A percentile compares a stretch with the other conserved stretches of the same genome.
phyloP scores from a whole-genome alignment of 1,284 basidiomycete species.

The Heliocybe sulcata region DNA sequence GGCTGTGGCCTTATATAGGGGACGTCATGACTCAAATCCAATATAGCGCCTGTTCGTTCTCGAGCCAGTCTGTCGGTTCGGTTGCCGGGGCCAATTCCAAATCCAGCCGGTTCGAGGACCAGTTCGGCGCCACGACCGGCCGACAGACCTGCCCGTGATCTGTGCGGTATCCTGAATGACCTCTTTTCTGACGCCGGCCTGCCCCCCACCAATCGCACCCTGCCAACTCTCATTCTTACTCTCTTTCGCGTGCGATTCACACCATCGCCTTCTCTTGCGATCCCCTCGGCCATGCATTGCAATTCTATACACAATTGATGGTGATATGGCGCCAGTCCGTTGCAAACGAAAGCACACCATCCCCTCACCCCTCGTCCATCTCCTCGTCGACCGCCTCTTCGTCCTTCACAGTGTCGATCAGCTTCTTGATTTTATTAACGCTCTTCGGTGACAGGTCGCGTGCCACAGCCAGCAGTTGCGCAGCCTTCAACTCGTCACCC shows the following conservation, averaged over 20 bases:
- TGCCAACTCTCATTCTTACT: background rate
- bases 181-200: background rate
- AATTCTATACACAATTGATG: background rate
- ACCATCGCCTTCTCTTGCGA: background rate
- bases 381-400: slow-evolving; percentile 51
- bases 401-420: slow-evolving; percentile 64
- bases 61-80: background rate
- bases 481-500: slow-evolving; percentile 72
- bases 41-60: background rate
- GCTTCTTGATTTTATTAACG: slow-evolving; percentile 67
- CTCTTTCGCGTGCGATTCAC: background rate
- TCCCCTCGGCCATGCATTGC: background rate
- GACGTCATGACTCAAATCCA: slow-evolving; percentile 1
- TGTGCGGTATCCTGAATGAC: background rate
- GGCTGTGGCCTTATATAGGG: slow-evolving; percentile 1
- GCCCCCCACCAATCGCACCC: background rate
- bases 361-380: slow-evolving; percentile 64
- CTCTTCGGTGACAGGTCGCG: slow-evolving; percentile 81
- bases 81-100: background rate
- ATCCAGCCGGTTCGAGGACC: background rate
- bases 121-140: background rate
- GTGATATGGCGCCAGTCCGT: slow-evolving; percentile 5
- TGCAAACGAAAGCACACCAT: slow-evolving; percentile 1
- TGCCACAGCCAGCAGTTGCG: slow-evolving; percentile 79
- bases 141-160: background rate